Percentiles rank a stretch among this genome's conserved stretches.
Evolutionary conservation across 805 yeast species (phyloP).

Genomic region (Candida silvicultrix): DNA sequence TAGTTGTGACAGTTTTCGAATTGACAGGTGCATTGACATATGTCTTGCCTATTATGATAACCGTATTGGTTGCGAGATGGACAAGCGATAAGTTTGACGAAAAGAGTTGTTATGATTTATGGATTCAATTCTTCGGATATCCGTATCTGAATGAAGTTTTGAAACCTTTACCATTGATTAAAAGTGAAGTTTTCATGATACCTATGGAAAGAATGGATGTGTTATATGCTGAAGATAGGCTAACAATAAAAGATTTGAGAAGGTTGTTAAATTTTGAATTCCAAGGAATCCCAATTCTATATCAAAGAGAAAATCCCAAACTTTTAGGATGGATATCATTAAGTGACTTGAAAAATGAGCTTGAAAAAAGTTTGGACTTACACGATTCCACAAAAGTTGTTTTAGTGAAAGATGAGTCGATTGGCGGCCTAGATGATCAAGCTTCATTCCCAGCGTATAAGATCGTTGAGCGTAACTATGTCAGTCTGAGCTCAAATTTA

Average conservation of each 20-base stretch:
- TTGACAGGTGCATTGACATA: conserved; percentile 82
- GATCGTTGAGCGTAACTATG: conserved; percentile 15
- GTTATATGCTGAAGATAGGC: conserved; percentile 26
- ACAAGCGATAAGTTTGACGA: conserved; percentile 57
- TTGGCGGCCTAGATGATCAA: neutral
- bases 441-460: conserved; percentile 4
- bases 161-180: conserved; percentile 31
- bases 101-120: conserved; percentile 59
- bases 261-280: conserved; percentile 12
- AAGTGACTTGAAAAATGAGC: conserved; percentile 28
- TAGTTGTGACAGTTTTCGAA: conserved; percentile 77
- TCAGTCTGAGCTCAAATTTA: conserved; percentile 10
- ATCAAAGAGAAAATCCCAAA: conserved; percentile 24
- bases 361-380: conserved; percentile 4
- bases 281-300: conserved; percentile 41
- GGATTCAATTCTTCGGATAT: conserved; percentile 36
- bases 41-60: conserved; percentile 79
- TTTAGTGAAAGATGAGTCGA: neutral
- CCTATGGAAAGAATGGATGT: conserved; percentile 21
- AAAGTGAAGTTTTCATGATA: conserved; percentile 31
- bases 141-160: conserved; percentile 38
- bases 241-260: conserved; percentile 23
- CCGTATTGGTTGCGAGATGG: conserved; percentile 70
- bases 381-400: neutral
- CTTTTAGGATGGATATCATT: conserved; percentile 39